Percentiles rank a stretch among this genome's conserved stretches.
phyloP scores from a whole-genome alignment of 169 alveolate species.

The Plasmodium sp. region DNA sequence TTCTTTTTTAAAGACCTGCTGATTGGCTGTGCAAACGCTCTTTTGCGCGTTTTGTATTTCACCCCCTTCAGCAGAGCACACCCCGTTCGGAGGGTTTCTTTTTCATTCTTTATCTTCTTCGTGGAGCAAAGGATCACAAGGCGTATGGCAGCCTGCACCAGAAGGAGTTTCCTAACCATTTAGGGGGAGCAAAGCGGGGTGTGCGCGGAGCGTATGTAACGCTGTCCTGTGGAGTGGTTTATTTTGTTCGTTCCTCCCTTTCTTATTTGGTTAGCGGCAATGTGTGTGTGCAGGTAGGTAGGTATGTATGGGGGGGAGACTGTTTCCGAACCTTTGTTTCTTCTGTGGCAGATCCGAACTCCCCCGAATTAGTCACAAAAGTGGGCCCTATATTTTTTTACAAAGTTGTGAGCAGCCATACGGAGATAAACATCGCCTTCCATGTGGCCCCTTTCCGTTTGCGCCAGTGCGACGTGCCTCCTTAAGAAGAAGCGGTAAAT shows the following conservation, averaged over 20 bases:
- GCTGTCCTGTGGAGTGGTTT: background rate
- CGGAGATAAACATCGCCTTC: background rate
- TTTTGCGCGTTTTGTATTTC: background rate
- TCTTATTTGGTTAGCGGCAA: background rate
- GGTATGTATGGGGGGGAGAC: background rate
- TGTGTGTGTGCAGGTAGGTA: background rate
- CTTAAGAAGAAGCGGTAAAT: background rate
- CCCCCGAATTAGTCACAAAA: background rate
- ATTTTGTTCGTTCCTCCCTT: background rate
- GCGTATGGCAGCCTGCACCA: conserved; percentile 2
- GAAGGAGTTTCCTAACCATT: conserved; percentile 23
- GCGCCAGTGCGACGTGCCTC: background rate
- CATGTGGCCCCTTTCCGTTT: background rate
- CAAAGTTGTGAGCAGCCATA: background rate
- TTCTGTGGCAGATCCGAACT: background rate
- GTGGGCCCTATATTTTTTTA: background rate
- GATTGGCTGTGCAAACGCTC: background rate
- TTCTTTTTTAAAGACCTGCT: background rate
- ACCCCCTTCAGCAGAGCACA: background rate
- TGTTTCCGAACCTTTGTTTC: background rate
- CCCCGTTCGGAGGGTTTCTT: background rate
- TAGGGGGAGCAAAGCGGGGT: background rate
- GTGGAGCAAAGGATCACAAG: conserved; percentile 2
- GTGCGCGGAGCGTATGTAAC: background rate
- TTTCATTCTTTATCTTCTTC: conserved; percentile 31